Conservation (phyloP, 371 early-diverging fungal genomes). For the Mortierella sp. region DNA sequence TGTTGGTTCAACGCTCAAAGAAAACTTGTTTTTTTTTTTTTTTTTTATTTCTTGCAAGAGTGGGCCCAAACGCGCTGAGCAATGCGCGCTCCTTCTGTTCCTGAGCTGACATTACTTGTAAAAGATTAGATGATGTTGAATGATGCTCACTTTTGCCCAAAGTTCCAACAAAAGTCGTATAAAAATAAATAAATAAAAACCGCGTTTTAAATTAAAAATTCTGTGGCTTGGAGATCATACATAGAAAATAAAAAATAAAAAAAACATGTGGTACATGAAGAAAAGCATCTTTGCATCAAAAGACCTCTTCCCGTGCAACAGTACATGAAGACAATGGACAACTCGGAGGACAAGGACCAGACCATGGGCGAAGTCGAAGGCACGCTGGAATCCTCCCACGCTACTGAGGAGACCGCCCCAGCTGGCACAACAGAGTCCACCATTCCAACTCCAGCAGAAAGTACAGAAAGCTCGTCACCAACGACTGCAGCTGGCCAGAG, state of each 20-base stretch:
- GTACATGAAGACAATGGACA: neutral
- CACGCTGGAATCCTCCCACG: neutral
- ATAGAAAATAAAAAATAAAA: neutral
- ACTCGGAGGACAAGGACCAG: neutral
- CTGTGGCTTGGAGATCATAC: neutral
- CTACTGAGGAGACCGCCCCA: neutral
- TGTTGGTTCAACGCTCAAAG: neutral
- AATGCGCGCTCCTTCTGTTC: slow-evolving; percentile 23
- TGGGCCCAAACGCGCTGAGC: slow-evolving; percentile 28
- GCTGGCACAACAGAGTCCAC: neutral
- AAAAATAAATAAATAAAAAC: slow-evolving; percentile 4
- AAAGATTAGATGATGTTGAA: neutral
- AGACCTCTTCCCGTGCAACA: neutral
- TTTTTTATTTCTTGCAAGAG: slow-evolving; percentile 20
- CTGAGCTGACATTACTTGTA: slow-evolving; percentile 8
- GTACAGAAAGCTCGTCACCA: slow-evolving; percentile 19
- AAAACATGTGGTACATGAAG: neutral
- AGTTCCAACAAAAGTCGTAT: neutral
- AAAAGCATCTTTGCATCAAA: slow-evolving; percentile 1
- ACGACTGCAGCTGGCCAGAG: slow-evolving; percentile 6
- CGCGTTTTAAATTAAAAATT: neutral
- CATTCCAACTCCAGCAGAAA: slow-evolving; percentile 24
- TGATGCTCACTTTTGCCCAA: neutral
- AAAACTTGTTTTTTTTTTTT: neutral
- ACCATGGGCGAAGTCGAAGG: neutral